Evolutionary conservation across 768 basidiomycete species (phyloP), one percentile per base, ranked within the genome.

Genomic region (Lactarius evosmus): DNA sequence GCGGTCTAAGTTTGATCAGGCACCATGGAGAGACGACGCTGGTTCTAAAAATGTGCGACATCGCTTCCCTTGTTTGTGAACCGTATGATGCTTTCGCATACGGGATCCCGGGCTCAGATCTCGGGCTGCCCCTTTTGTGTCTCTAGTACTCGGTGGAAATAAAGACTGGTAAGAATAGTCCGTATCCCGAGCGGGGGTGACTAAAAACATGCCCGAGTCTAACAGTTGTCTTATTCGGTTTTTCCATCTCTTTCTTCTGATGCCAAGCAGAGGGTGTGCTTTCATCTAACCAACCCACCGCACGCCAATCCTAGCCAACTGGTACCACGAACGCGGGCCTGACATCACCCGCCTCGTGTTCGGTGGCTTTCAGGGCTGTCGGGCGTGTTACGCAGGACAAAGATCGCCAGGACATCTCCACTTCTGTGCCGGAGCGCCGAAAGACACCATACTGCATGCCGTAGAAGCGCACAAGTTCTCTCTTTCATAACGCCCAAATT

Each of bases 31-130:
- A 33, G 17, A 32, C 29, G 16, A 22, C n/a, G n/a, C n/a, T n/a
- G n/a, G n/a, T n/a, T n/a, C n/a, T n/a, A n/a, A n/a, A n/a, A n/a
- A n/a, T n/a, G n/a, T n/a, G n/a, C n/a, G n/a, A n/a, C n/a, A n/a
- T n/a, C n/a, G n/a, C n/a, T 62, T 51, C 51, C 52, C 49, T 36
- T 56, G 29, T 57, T 57, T 19, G 19, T 19, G 40, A 19, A 40
- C 17, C 29, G 32, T 32, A 30, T 30, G 52, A 33, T 29, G 32
- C 27, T 33, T 22, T 53, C 30, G 30, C 29, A 53, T 32, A 19
- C 17, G 29, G 27, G 51, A 53, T 53, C 22, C 51, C 9, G 52
- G 1, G 52, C n/a, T 2, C 44, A 22, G n/a, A 44, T 46, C 44
- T 32, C 30, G 8, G 29, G 52, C 17, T 32, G 16, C 30, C 32